Evolutionary conservation across 2,329 filamentous ascomycete genomes (phyloP).

Genomic region (Tolypocladium pustulatum): DNA sequence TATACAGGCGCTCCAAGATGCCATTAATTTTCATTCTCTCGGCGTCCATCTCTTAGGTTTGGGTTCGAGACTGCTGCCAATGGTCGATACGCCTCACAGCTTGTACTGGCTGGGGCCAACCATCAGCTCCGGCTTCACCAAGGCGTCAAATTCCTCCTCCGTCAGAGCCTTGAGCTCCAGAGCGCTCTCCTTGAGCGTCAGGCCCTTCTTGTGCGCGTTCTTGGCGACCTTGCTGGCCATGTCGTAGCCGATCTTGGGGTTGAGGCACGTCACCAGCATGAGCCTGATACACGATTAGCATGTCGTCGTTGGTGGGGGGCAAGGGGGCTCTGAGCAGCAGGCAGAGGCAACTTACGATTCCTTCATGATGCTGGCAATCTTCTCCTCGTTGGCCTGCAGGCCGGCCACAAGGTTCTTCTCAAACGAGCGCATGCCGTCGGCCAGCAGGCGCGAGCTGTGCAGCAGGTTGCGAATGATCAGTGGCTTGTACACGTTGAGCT

Average conservation of each 20-base stretch:
- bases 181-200: constrained; percentile 86
- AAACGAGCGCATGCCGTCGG: constrained; percentile 91
- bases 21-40: neutral
- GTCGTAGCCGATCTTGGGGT: constrained; percentile 95
- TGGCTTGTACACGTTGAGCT: constrained; percentile 98
- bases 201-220: constrained; percentile 97
- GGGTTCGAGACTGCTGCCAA: neutral
- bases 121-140: constrained; percentile 94
- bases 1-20: neutral
- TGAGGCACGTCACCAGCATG: constrained; percentile 96
- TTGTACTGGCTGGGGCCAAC: constrained; percentile 64
- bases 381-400: constrained; percentile 85
- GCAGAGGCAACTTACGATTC: constrained; percentile 59
- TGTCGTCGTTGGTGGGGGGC: neutral
- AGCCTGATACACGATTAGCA: constrained; percentile 43
- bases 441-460: constrained; percentile 78
- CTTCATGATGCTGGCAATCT: constrained; percentile 82
- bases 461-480: constrained; percentile 91
- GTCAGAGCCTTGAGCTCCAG: constrained; percentile 87
- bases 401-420: constrained; percentile 86
- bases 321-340: constrained; percentile 1
- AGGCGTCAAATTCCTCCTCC: constrained; percentile 78
- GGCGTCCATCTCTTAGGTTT: neutral
- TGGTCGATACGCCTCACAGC: constrained; percentile 11
- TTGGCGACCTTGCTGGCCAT: constrained; percentile 96